Base-by-base conservation (phyloP, 129 eudicot genomes). In the Artemisia tridentata region DNA sequence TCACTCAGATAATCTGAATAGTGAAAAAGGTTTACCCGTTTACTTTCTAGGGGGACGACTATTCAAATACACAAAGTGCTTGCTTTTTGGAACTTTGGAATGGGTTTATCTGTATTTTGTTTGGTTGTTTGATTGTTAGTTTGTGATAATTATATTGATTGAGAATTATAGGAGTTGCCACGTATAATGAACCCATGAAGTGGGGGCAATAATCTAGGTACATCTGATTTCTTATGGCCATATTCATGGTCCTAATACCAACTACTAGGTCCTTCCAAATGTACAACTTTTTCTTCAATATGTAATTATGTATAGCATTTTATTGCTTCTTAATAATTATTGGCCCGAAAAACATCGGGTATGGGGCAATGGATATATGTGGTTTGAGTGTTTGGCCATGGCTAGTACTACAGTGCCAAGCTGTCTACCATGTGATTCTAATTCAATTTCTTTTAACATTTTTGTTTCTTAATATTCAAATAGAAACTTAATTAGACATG, bases 341-440 rank as follows among this genome's bases (percentile, higher is more conserved):
- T 64, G 31, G 65, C 72, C 78, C 59, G 31, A 56, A 65, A 4
- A 7, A 47, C 66, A 41, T 27, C 79, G 72, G 79, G 65, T 72
- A 47, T 72, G 69, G 76, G 45, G 45, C 45, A 38, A 38, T 38
- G 45, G 45, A 7, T 7, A 45, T 63, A 29, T 7, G 46, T 15
- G 54, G 27, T 55, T 27, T 50, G 60, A 34, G 71, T 65, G 69
- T 62, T 69, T 68, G 74, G 74, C 74, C 80, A 68, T 47, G 68
- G 69, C 61, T 69, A 51, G 81, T 77, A 77, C 81, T 58, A 69
- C 71, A 62, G 43, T 63, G 72, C 72, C 75, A 13, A 62, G 81
- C 81, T 69, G 81, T 77, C 71, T 71, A 70, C 81, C 81, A 77
- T 77, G 81, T 77, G 76, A 71, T 25, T 53, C 21, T 17, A 23